Percentiles rank a stretch among this genome's conserved stretches.
phyloP scores from a whole-genome alignment of 345 rosid genomes.

The Pistacia vera region DNA sequence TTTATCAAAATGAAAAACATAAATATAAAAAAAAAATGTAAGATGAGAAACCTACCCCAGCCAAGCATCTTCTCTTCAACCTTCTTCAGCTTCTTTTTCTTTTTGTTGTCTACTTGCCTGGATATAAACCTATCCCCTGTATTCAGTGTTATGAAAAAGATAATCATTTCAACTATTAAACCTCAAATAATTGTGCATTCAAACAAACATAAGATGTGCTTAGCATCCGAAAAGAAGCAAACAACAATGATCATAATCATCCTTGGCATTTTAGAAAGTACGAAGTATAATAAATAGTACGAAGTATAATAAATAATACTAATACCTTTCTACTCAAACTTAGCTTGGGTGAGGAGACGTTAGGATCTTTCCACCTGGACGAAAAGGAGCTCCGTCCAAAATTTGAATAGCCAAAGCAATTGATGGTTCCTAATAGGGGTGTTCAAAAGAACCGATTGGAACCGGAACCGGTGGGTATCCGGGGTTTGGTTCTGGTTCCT shows the following conservation, averaged over 20 bases:
- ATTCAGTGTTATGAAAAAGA: background rate
- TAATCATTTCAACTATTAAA: background rate
- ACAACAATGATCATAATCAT: background rate
- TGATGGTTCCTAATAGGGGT: slow-evolving; percentile 73
- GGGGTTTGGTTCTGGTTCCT: too few relatives aligned
- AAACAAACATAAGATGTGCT: background rate
- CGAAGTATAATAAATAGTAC: background rate
- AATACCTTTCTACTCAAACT: slow-evolving; percentile 93
- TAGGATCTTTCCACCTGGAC: slow-evolving; percentile 68
- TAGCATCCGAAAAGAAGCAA: slow-evolving; percentile 16
- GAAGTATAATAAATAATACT: background rate
- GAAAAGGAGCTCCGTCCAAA: slow-evolving; percentile 92
- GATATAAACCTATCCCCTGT: slow-evolving; percentile 86
- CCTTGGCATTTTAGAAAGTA: background rate
- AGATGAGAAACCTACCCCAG: slow-evolving; percentile 66
- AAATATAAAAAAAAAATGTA: background rate
- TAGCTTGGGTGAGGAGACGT: slow-evolving; percentile 83
- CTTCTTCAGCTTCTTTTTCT: slow-evolving; percentile 90
- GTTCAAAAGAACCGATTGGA: too few relatives aligned
- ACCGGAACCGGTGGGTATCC: too few relatives aligned
- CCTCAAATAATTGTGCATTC: background rate
- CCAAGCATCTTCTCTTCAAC: slow-evolving; percentile 94
- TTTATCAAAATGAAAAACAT: too few relatives aligned
- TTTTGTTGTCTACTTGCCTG: slow-evolving; percentile 77
- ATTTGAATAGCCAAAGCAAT: slow-evolving; percentile 88